Evolutionary conservation across 2,329 filamentous ascomycete species (phyloP), one percentile per base, ranked within the genome.

Genomic region (Rugonectria rugulosa): DNA sequence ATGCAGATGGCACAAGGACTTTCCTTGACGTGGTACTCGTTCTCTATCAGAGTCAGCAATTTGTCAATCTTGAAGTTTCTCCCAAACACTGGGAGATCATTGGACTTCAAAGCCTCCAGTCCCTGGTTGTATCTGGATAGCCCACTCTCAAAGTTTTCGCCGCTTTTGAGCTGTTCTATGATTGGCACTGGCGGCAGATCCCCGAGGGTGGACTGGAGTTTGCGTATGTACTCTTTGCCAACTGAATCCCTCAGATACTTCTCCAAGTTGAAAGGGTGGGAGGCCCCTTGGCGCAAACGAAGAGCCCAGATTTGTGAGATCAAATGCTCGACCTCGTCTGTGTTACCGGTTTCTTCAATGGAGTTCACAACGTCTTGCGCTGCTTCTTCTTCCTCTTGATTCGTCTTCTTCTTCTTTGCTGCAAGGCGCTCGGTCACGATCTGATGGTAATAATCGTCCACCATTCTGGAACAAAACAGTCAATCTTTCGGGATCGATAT

Each of bases 181-280:
- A 61, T 37, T 2, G 56, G 15, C 4, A 46, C 7, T 7, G 5
- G 43, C 2, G 47, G 19, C 0, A 56, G 14, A 1, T 20, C 34
- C 1, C 5, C 11, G 17, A 50, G 24, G 6, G 41, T 27, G 5
- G 51, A 21, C 23, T 20, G 7, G 1, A 64, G n/a, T 2, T 3
- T 1, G 4, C 14, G n/a, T 5, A 70, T 41, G 0, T 49, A 31
- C 1, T 29, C n/a, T 0, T 23, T 11, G 0, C 43, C 11, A 2
- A 32, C 29, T 11, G 5, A 58, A 9, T 0, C 10, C 5, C 5
- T 37, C 57, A 57, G 9, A 72, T 68, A 45, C 2, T n/a, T 57
- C 12, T 75, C 72, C 0, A 74, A 53, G 10, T 60, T 64, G 42
- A 72, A 71, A 0, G 62, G 32, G 19, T 75, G 72, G 1, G 72